A percentile compares a stretch with the other conserved stretches of the same genome.
phyloP scores from a whole-genome alignment of 1,284 basidiomycete genomes.

The Austroboletus niveus region DNA sequence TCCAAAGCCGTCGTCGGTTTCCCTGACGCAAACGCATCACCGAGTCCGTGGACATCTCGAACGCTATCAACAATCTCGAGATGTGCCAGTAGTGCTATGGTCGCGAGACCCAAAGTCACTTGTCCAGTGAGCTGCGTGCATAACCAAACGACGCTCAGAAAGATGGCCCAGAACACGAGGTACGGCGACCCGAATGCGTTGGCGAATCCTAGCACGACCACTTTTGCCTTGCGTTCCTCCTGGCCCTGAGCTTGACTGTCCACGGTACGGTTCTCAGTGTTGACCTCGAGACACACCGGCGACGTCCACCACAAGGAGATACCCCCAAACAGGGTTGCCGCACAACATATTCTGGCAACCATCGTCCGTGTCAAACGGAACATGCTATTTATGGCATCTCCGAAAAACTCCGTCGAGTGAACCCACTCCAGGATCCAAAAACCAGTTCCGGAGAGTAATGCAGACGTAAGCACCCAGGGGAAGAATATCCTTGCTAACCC shows the following conservation, averaged over 20 bases:
- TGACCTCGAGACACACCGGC: conserved; percentile 72
- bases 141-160: conserved; percentile 61
- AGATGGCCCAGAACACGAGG: conserved; percentile 74
- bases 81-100: conserved; percentile 67
- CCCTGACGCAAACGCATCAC: conserved; percentile 45
- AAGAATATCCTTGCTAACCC: conserved; percentile 70
- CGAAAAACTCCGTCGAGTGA: conserved; percentile 53
- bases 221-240: conserved; percentile 37
- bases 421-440: conserved; percentile 84
- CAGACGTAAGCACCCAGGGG: conserved; percentile 53
- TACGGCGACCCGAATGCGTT: conserved; percentile 91
- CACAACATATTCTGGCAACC: conserved; percentile 59
- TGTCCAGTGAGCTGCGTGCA: conserved; percentile 80
- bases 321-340: conserved; percentile 51
- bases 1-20: conserved; percentile 39
- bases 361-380: conserved; percentile 57
- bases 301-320: conserved; percentile 65
- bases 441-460: conserved; percentile 55
- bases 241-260: conserved; percentile 10
- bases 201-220: conserved; percentile 82
- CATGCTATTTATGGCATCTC: conserved; percentile 30
- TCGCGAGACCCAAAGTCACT: conserved; percentile 62
- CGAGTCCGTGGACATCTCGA: conserved; percentile 65
- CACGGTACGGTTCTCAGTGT: conserved; percentile 19
- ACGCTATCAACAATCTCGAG: conserved; percentile 80